A percentile compares a stretch with the other conserved stretches of the same genome.
Evolutionary conservation across 1,284 basidiomycete species (phyloP).

Genomic region (Ustilago trichophora): DNA sequence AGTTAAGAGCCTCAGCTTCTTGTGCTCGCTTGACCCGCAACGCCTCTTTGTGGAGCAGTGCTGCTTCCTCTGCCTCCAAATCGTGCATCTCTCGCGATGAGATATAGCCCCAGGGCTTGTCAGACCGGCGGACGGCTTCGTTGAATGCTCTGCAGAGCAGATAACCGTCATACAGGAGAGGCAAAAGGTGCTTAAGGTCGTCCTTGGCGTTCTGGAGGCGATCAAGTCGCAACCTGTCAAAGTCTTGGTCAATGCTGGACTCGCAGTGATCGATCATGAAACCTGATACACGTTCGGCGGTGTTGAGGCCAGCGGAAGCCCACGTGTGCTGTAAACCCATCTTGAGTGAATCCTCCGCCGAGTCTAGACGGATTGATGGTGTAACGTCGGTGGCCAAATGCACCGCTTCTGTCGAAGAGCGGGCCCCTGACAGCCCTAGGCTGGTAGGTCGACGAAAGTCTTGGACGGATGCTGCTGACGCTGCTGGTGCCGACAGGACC

Average conservation of each 20-base stretch:
- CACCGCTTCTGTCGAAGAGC: neutral
- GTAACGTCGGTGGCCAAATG: neutral
- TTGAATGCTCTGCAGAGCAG: constrained; percentile 83
- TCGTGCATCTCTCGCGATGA: constrained; percentile 77
- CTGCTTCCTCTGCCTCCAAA: constrained; percentile 66
- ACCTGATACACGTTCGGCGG: constrained; percentile 6
- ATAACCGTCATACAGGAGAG: constrained; percentile 72
- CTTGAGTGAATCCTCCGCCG: neutral
- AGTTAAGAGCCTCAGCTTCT: constrained; percentile 66
- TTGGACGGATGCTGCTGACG: neutral
- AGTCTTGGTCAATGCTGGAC: neutral
- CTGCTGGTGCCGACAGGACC: constrained; percentile 12
- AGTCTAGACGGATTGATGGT: constrained; percentile 3
- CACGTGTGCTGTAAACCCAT: neutral
- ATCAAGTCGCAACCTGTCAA: constrained; percentile 5
- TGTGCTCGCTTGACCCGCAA: constrained; percentile 61
- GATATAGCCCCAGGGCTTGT: constrained; percentile 87
- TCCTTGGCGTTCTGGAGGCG: constrained; percentile 1
- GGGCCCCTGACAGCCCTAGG: neutral
- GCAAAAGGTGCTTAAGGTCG: constrained; percentile 12
- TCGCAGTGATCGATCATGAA: constrained; percentile 37
- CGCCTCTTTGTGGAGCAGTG: constrained; percentile 57
- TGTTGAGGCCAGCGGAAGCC: neutral
- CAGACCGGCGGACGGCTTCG: constrained; percentile 77
- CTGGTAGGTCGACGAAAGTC: constrained; percentile 4